Base-by-base conservation (phyloP, 78 protist genomes). In the Goniomonas avonlea region DNA sequence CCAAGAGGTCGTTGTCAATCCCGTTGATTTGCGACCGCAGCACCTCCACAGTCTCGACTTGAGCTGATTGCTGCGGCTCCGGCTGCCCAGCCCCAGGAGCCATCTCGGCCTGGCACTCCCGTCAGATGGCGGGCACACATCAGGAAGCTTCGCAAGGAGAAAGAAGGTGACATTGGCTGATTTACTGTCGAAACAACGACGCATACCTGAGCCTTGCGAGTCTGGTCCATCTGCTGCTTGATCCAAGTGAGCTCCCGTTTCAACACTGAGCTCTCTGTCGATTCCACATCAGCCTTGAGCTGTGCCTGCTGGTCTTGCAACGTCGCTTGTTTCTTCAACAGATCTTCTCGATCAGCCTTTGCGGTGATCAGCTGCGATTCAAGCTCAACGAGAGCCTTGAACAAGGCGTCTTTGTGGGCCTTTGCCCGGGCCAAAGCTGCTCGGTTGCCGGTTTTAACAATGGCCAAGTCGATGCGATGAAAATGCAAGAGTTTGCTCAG, bases 361-460 rank as follows among this genome's bases (percentile, higher is more conserved):
- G 71, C 71, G 43, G 47, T 38, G 47, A 63, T 20, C 27, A 63
- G 39, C 37, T 38, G 71, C 29, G 17, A 21, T 25, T 63, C 71
- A 7, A 63, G 71, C 43, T 9, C 45, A 1, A 63, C 43, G 37
- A 63, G 71, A 17, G 71, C 71, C 71, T 63, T 39, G 45, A 63
- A 63, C 39, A 63, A 43, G 3, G 71, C 11, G 45, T 63, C 43
- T 43, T 63, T 63, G 71, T 63, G 71, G 29, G 43, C 50, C n/a
- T 63, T 32, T 2, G 71, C 71, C 71, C 37, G 32, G 25, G 71
- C 1, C 13, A 63, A 15, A 0, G 71, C 71, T 43, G 32, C 27
- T 17, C 71, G 71, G 71, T 31, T 63, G 50, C 71, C 71, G 25
- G 71, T 43, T 43, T 63, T 39, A 25, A 63, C 71, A 27, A 63